Base-by-base conservation (phyloP, 805 yeast species). In the Cephaloascus albidus region DNA sequence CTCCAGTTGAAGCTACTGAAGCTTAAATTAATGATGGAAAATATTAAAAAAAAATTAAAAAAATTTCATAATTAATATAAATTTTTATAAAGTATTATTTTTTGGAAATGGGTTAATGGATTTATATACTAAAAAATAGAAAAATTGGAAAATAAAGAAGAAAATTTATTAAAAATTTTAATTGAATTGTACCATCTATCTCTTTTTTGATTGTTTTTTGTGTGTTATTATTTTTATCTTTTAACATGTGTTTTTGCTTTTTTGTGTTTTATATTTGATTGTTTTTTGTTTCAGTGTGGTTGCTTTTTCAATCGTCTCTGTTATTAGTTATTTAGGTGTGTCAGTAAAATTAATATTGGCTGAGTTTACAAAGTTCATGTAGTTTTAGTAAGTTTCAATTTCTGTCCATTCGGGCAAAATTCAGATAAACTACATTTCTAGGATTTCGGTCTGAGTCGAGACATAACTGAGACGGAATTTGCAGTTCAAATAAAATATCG, bases 1-100 rank as follows among this genome's bases (percentile, higher is more conserved):
- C 44, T 40, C 42, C 36, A 37, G 44, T 43, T 42, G 47, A 45
- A 38, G 48, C 45, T 40, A 36, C 52, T 35, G 55, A 53, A 45
- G 58, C 50, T 34, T 51, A 39, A 39, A 32, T 32, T 20, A 35
- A 34, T 32, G 35, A 36, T 33, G 31, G 38, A 38, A 41, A 38
- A 43, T 16, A 23, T 16, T 36, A 19, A 43, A 47, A 43, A 44
- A 39, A 39, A 45, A 41, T 38, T 45, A 48, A 42, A 49, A 46
- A 50, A 44, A 46, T 40, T 43, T 43, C 45, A 49, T 47, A 41
- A 31, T 31, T 31, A 31, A 6, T 31, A 31, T 31, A n/a, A 31
- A n/a, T 31, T 14, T 31, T 31, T 14, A 16, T 31, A 23, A 8
- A 23, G n/a, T 26, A 31, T 31, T 31, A 14, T 35, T 39, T 31